phyloP scores from a whole-genome alignment of 2,329 filamentous ascomycete genomes.

The Huntiella abstrusa region DNA sequence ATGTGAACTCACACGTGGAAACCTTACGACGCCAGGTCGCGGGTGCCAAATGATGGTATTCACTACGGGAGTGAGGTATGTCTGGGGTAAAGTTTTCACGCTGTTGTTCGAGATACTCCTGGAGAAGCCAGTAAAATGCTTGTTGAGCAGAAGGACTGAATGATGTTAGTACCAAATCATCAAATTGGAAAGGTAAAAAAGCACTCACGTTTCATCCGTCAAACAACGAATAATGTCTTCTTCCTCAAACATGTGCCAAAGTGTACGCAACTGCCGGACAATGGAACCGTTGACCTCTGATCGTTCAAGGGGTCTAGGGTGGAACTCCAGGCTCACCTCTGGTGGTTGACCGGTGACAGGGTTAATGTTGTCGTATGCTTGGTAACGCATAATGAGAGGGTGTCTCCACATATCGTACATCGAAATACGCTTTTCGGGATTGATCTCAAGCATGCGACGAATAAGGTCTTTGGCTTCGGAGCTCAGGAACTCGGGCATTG shows the following conservation, averaged over 20 bases:
- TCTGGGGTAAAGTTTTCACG: conserved; percentile 72
- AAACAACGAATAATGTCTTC: conserved; percentile 52
- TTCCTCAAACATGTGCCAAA: conserved; percentile 77
- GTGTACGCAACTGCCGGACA: conserved; percentile 64
- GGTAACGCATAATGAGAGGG: conserved; percentile 69
- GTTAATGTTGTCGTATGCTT: conserved; percentile 50
- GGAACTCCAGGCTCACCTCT: conserved; percentile 40
- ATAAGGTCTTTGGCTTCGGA: conserved; percentile 61
- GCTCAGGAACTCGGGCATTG: conserved; percentile 43
- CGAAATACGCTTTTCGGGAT: conserved; percentile 60
- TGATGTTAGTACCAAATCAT: conserved; percentile 14
- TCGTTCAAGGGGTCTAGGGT: conserved; percentile 36
- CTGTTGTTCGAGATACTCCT: conserved; percentile 66
- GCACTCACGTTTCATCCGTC: conserved; percentile 40
- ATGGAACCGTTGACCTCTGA: conserved; percentile 65
- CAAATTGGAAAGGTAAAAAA: background rate
- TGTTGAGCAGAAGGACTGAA: conserved; percentile 75
- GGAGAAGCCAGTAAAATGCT: conserved; percentile 72
- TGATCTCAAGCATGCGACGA: conserved; percentile 54
- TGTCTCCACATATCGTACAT: conserved; percentile 74
- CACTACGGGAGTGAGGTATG: conserved; percentile 69
- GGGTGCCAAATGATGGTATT: conserved; percentile 65
- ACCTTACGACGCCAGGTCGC: conserved; percentile 38
- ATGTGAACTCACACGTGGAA: conserved; percentile 41
- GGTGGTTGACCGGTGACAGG: conserved; percentile 33